A percentile compares a stretch with the other conserved stretches of the same genome.
Conservation (phyloP, 2,329 filamentous ascomycete genomes). For the Exserohilum rostratum region DNA sequence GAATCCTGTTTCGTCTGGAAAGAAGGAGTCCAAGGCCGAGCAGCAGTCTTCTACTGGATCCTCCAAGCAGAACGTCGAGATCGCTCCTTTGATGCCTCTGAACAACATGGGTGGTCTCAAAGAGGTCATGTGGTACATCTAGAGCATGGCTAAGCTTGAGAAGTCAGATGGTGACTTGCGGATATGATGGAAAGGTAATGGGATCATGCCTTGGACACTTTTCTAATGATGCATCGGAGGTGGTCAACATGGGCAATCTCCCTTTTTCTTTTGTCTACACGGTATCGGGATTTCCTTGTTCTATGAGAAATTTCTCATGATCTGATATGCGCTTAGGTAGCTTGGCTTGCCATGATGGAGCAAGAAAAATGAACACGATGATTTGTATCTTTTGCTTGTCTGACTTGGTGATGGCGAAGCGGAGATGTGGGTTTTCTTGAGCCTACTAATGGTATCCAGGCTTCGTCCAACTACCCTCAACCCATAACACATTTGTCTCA, state of each 20-base stretch:
- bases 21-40: constrained; percentile 45
- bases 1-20: constrained; percentile 44
- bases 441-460: too few species aligned
- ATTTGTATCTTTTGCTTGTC: neutral
- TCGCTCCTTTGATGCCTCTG: constrained; percentile 51
- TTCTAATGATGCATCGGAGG: constrained; percentile 11
- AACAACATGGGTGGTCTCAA: constrained; percentile 48
- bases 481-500: too few species aligned
- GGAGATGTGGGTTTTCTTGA: too few species aligned
- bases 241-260: neutral
- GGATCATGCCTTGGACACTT: too few species aligned
- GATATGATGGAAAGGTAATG: neutral
- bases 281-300: constrained; percentile 1
- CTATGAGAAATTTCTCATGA: neutral
- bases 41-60: constrained; percentile 37
- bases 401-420: too few species aligned
- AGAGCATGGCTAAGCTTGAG: constrained; percentile 7
- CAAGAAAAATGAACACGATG: neutral
- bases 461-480: too few species aligned
- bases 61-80: constrained; percentile 40
- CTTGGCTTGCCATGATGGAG: neutral
- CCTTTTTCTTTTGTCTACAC: neutral
- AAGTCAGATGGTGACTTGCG: neutral
- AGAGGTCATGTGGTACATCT: constrained; percentile 59
- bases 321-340: constrained; percentile 1